A percentile compares a stretch with the other conserved stretches of the same genome.
Evolutionary conservation across 768 basidiomycete genomes (phyloP).

Genomic region (Agaricus subrufescens): DNA sequence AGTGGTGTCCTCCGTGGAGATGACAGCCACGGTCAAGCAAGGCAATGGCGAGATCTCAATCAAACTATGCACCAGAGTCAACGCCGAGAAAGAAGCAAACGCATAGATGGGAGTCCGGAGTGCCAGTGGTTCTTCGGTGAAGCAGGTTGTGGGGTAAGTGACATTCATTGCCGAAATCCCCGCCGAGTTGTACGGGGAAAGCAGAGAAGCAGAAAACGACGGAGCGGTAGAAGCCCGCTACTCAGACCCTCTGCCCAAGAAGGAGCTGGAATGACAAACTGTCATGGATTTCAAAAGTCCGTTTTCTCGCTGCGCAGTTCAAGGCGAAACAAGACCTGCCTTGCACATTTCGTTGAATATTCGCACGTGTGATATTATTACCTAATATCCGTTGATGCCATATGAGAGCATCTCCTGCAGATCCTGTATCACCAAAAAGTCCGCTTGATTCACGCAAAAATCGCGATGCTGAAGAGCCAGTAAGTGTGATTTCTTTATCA

Average conservation of each 20-base stretch:
- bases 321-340: no score
- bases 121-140: background rate
- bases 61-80: background rate
- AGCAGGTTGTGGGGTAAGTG: background rate
- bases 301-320: background rate
- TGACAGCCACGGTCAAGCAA: background rate
- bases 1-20: background rate
- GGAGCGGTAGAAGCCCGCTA: background rate
- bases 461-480: no score
- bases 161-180: background rate
- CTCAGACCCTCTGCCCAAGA: background rate
- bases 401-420: no score
- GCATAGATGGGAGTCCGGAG: background rate
- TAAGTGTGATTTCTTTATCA: no score
- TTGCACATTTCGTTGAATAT: no score
- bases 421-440: no score
- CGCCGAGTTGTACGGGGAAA: background rate
- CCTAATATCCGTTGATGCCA: no score
- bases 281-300: background rate
- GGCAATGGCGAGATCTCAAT: background rate
- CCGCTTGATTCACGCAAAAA: no score
- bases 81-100: background rate
- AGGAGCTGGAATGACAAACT: background rate
- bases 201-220: background rate
- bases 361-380: no score